Evolutionary conservation across 179 eudicot species (phyloP).

Genomic region (Vitellaria paradoxa): DNA sequence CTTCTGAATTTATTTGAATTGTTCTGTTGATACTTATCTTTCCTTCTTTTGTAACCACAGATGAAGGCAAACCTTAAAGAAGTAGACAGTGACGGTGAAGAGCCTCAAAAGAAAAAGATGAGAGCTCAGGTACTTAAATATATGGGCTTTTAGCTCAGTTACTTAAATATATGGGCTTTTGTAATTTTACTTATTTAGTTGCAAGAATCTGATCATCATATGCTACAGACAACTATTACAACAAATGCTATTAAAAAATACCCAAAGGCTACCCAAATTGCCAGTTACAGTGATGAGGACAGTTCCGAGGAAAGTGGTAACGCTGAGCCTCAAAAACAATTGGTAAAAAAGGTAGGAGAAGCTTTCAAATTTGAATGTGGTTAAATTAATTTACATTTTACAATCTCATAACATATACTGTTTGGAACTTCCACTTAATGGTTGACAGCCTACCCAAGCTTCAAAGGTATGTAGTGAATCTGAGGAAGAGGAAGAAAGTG

Average conservation of each 20-base stretch:
- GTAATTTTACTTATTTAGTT: not conserved
- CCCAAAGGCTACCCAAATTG: slow-evolving; percentile 16
- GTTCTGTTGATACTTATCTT: too few relatives aligned
- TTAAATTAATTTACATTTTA: not conserved
- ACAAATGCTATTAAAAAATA: slow-evolving; percentile 6
- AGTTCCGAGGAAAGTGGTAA: slow-evolving; percentile 30
- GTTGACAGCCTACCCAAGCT: not conserved
- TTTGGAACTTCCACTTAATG: not conserved
- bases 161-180: not conserved
- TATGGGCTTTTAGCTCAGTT: not conserved
- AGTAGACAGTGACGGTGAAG: slow-evolving; percentile 22
- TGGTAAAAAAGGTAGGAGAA: slow-evolving; percentile 20
- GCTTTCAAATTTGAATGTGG: not conserved
- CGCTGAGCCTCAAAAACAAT: slow-evolving; percentile 23
- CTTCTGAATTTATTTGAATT: too few relatives aligned
- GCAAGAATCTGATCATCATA: not conserved
- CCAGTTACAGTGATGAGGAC: slow-evolving; percentile 31
- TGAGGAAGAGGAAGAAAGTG: slow-evolving; percentile 11
- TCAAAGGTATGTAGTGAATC: slow-evolving; percentile 18
- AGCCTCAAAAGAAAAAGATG: slow-evolving; percentile 31
- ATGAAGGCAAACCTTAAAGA: slow-evolving; percentile 11
- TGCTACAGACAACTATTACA: slow-evolving; percentile 4
- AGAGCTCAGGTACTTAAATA: slow-evolving; percentile 12
- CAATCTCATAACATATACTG: not conserved
- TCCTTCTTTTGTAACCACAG: not conserved